A percentile compares a stretch with the other conserved stretches of the same genome.
Evolutionary conservation across 805 yeast genomes (phyloP).

Genomic region (Saccharomycopsis olivae): DNA sequence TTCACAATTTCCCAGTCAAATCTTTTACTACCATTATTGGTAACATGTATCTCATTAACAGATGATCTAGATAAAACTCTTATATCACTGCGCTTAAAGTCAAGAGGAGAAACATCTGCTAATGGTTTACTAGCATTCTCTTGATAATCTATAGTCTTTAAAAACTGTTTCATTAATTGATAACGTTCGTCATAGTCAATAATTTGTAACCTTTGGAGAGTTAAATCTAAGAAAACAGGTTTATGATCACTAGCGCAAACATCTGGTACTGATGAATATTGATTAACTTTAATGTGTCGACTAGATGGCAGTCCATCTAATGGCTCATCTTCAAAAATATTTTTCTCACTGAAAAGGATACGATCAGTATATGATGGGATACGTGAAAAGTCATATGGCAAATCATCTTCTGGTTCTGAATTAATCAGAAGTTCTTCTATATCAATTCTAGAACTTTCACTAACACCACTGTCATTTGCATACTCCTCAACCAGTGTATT

Average conservation of each 20-base stretch:
- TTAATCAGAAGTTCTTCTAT: slow-evolving; percentile 10
- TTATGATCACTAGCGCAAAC: slow-evolving; percentile 40
- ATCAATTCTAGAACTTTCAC: background rate
- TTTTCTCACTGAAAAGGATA: slow-evolving; percentile 30
- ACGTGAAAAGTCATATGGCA: slow-evolving; percentile 27
- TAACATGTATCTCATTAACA: slow-evolving; percentile 26
- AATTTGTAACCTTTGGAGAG: slow-evolving; percentile 27
- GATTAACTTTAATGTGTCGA: slow-evolving; percentile 22
- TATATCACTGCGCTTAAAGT: slow-evolving; percentile 22
- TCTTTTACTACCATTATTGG: slow-evolving; percentile 24
- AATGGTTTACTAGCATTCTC: slow-evolving; percentile 34
- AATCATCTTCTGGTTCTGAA: slow-evolving; percentile 21
- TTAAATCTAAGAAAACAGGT: slow-evolving; percentile 33
- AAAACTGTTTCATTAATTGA: slow-evolving; percentile 27
- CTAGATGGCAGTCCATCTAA: slow-evolving; percentile 11
- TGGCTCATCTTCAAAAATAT: slow-evolving; percentile 20
- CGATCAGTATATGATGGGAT: slow-evolving; percentile 54
- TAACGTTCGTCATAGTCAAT: slow-evolving; percentile 30
- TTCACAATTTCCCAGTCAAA: slow-evolving; percentile 31
- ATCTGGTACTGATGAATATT: slow-evolving; percentile 21
- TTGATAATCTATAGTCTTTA: slow-evolving; percentile 31
- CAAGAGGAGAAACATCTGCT: slow-evolving; percentile 29
- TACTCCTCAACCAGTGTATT: background rate
- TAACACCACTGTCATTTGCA: background rate
- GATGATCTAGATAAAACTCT: slow-evolving; percentile 21